Evolutionary conservation across 768 basidiomycete genomes (phyloP), one percentile per base, ranked within the genome.

Genomic region (Lactifluus piperatus): DNA sequence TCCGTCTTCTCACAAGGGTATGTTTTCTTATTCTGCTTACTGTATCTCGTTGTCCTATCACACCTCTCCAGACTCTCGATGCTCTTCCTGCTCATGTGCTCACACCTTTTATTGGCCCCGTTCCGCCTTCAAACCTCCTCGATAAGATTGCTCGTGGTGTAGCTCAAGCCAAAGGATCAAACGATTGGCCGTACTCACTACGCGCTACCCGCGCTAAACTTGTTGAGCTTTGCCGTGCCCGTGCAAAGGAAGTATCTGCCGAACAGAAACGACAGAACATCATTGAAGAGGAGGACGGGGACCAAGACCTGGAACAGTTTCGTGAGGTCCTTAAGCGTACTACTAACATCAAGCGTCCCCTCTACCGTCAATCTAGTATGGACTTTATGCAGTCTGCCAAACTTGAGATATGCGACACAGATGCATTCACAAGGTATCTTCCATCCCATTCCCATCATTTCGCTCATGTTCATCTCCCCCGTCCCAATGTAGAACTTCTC

Each of bases 341-440:
- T 5, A 79, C 79, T 45, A 79, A 79, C 68, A 76, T 64, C 20
- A 76, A 76, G 56, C 80, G 83, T 18, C 83, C 83, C 18, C 74
- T 90, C 26, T 88, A 88, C 71, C 78, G 86, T 58, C 88, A 89
- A 74, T 88, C 88, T 24, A 89, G 88, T 69, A 91, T 91, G 90
- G 90, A 92, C 68, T 91, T 90, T 64, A 81, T 92, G 72, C 80
- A 79, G 59, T 71, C 70, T 11, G 70, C 77, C 30, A 76, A 77
- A 52, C 75, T 73, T 41, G 71, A 81, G 59, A 67, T 76, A 65
- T 75, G 77, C 64, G 75, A 77, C 54, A 81, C 76, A 56, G 77
- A 82, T 52, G 75, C 75, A 53, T 82, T 89, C 67, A 76, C 78
- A 56, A 79, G 81, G 88, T 90, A 71, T 54, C 81, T 76, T 34